Conservation (phyloP, 129 eudicot genomes). For the Logfia minima region DNA sequence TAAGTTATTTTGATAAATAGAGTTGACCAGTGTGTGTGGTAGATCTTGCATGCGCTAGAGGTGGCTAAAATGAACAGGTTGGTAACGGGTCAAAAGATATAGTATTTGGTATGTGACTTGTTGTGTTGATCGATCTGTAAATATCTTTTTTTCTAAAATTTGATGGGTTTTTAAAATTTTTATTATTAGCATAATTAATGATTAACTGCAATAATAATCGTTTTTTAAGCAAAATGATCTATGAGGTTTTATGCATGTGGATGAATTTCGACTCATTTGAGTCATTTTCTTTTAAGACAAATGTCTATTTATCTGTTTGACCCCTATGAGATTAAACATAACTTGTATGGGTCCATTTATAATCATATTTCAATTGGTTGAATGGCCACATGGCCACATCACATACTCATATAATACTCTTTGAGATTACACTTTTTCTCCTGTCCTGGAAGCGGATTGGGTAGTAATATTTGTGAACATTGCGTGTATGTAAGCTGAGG, state of each 20-base stretch:
- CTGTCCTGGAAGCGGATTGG: conserved; percentile 44
- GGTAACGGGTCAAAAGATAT: background rate
- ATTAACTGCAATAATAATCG: too few species aligned
- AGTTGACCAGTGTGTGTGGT: background rate
- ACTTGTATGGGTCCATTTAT: background rate
- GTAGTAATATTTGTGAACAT: conserved; percentile 50
- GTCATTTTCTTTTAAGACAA: too few species aligned
- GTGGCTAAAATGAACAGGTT: background rate
- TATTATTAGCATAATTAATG: too few species aligned
- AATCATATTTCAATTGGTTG: background rate
- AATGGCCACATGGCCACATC: background rate
- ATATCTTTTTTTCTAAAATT: too few species aligned
- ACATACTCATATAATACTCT: background rate
- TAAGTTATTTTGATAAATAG: background rate
- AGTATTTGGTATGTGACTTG: background rate
- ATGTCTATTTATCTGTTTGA: too few species aligned
- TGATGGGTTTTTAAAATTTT: too few species aligned
- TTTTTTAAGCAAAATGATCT: too few species aligned
- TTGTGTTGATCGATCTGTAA: too few species aligned
- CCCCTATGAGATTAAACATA: background rate
- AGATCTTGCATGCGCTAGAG: background rate
- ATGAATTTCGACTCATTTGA: too few species aligned
- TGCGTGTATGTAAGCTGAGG: conserved; percentile 44
- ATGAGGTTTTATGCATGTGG: too few species aligned
- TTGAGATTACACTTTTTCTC: conserved; percentile 36